These are phyloP conservation scores for Fistulinella staudtii DNA, from an alignment of 1,284 basidiomycete genomes.

Conservation along the genomic window DNA sequence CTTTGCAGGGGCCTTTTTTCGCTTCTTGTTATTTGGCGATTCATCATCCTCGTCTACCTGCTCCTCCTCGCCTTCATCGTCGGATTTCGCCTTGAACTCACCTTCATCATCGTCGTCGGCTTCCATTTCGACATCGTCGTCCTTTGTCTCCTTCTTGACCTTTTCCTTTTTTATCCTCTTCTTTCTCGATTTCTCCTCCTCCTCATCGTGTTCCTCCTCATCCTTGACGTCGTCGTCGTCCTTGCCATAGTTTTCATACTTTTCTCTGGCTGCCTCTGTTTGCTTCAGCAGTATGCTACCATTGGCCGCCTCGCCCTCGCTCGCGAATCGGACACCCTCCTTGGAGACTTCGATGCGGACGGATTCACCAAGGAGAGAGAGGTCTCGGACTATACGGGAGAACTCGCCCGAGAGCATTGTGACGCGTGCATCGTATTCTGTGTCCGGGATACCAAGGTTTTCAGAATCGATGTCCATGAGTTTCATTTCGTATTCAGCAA, in stretches of 20 bases:
- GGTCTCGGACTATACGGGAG: constrained; percentile 88
- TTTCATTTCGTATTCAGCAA: constrained; percentile 99
- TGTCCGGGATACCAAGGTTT: constrained; percentile 96
- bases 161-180: constrained; percentile 48
- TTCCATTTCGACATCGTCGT: constrained; percentile 40
- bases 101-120: constrained; percentile 40
- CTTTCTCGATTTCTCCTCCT: constrained; percentile 38
- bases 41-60: constrained; percentile 56
- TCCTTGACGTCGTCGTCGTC: constrained; percentile 49
- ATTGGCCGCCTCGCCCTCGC: constrained; percentile 93
- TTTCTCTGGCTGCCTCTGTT: constrained; percentile 41
- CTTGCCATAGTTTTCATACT: constrained; percentile 44
- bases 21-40: constrained; percentile 55
- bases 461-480: constrained; percentile 99
- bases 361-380: constrained; percentile 89
- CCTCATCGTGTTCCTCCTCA: constrained; percentile 36
- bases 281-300: constrained; percentile 88
- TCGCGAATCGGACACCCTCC: constrained; percentile 92
- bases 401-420: constrained; percentile 89
- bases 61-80: constrained; percentile 52
- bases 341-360: constrained; percentile 96
- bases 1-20: constrained; percentile 53
- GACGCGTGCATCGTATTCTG: constrained; percentile 94
- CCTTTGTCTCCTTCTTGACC: constrained; percentile 43
- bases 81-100: constrained; percentile 43